These are phyloP conservation scores for Tolypocladium ovalisporum DNA, from an alignment of 2,329 filamentous ascomycete genomes.

Conservation along the genomic window DNA sequence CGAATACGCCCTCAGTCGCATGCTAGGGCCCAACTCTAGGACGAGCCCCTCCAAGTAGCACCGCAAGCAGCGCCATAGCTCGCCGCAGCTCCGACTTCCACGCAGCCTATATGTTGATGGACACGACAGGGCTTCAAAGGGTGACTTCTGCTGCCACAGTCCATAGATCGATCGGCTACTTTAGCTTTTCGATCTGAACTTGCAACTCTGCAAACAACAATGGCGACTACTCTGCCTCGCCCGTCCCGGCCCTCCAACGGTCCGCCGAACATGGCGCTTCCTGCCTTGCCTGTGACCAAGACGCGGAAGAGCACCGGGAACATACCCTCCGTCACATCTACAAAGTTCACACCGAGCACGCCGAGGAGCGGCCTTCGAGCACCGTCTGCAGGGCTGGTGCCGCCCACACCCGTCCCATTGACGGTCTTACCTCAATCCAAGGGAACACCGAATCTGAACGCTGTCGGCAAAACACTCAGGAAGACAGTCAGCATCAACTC, in stretches of 20 bases:
- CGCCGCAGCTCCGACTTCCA: background rate
- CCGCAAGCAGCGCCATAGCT: no score
- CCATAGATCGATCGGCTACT: background rate
- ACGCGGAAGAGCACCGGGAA: slow-evolving; percentile 54
- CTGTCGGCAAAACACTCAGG: slow-evolving; percentile 58
- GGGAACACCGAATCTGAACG: slow-evolving; percentile 42
- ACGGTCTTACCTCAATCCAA: slow-evolving; percentile 46
- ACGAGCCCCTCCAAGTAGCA: background rate
- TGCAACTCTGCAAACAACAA: slow-evolving; percentile 1
- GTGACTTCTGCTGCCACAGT: background rate
- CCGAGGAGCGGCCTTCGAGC: slow-evolving; percentile 48
- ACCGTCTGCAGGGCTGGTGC: slow-evolving; percentile 43
- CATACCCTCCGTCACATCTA: slow-evolving; percentile 24
- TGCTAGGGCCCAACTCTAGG: background rate
- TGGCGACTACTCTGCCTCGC: slow-evolving; percentile 51
- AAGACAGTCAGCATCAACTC: slow-evolving; percentile 90
- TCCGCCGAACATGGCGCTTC: slow-evolving; percentile 61
- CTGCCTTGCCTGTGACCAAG: slow-evolving; percentile 63
- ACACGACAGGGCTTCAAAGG: background rate
- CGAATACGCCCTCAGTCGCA: background rate
- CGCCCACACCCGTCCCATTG: slow-evolving; percentile 41
- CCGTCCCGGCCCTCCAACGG: slow-evolving; percentile 57
- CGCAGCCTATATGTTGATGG: slow-evolving; percentile 2
- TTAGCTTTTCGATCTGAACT: background rate
- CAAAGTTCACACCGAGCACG: slow-evolving; percentile 32